Percentiles rank a stretch among this genome's conserved stretches.
Conservation (phyloP, 345 rosid species). For the Viola odorata region DNA sequence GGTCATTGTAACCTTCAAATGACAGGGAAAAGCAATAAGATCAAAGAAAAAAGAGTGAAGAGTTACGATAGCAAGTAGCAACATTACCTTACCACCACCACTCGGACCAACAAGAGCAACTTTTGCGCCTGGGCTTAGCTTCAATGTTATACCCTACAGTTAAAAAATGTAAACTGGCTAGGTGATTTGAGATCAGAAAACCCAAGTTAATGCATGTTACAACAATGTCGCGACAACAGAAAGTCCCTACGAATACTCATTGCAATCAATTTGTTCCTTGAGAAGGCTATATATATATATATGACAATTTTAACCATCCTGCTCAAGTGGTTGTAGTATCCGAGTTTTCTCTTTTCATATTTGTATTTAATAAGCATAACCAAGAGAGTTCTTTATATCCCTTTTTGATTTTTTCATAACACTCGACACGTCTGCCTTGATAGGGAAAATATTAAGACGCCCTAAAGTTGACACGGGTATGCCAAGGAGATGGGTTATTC, state of each 20-base stretch:
- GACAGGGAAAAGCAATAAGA: background rate
- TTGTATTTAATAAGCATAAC: no score
- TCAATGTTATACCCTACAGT: conserved; percentile 77
- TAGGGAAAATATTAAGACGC: no score
- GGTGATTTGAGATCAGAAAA: background rate
- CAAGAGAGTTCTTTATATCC: no score
- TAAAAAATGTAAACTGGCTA: background rate
- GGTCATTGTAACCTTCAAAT: background rate
- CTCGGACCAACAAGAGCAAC: conserved; percentile 96
- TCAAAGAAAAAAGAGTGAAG: background rate
- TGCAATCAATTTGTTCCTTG: background rate
- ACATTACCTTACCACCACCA: conserved; percentile 90
- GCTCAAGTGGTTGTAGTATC: background rate
- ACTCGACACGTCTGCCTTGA: no score
- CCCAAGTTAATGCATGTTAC: no score
- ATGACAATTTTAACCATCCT: background rate
- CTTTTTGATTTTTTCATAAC: no score
- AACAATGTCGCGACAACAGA: background rate
- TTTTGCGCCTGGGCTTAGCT: conserved; percentile 77
- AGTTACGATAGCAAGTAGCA: background rate
- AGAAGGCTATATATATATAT: background rate
- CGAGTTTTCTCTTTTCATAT: background rate
- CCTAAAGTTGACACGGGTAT: no score
- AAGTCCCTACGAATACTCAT: background rate
- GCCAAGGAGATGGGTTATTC: no score